Conservation (phyloP, 768 basidiomycete species). For the Filobasidium floriforme region DNA sequence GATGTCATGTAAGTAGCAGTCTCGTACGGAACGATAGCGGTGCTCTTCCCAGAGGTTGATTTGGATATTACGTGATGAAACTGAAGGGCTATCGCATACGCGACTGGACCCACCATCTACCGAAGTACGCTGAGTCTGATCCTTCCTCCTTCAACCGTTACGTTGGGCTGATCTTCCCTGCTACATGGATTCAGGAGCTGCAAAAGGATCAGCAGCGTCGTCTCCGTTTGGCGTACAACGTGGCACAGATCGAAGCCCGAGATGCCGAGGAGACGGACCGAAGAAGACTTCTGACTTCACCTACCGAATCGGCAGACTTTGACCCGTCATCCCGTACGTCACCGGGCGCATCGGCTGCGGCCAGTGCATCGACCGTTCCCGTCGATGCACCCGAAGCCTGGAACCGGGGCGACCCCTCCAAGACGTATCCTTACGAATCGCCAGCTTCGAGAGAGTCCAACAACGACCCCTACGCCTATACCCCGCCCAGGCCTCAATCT, state of each 20-base stretch:
- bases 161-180: not conserved
- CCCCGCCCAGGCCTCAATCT: not conserved
- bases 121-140: not conserved
- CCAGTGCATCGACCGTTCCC: constrained; percentile 2
- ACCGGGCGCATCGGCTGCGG: not conserved
- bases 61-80: too few species aligned
- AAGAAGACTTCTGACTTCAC: constrained; percentile 9
- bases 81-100: constrained; percentile 13
- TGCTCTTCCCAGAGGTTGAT: not conserved
- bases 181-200: constrained; percentile 9
- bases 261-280: constrained; percentile 14
- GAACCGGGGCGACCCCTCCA: constrained; percentile 10
- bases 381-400: not conserved
- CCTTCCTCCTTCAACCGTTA: not conserved
- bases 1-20: constrained; percentile 14
- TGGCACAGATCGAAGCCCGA: constrained; percentile 13
- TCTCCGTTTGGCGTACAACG: constrained; percentile 13
- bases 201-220: constrained; percentile 15
- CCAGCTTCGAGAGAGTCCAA: constrained; percentile 9
- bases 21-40: not conserved
- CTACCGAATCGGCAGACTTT: constrained; percentile 14
- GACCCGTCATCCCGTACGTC: not conserved
- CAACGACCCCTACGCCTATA: constrained; percentile 6
- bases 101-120: constrained; percentile 10
- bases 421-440: constrained; percentile 13